Evolutionary conservation across 2,329 filamentous ascomycete genomes (phyloP), one percentile per base, ranked within the genome.

Genomic region (Aspergillus uvarum): DNA sequence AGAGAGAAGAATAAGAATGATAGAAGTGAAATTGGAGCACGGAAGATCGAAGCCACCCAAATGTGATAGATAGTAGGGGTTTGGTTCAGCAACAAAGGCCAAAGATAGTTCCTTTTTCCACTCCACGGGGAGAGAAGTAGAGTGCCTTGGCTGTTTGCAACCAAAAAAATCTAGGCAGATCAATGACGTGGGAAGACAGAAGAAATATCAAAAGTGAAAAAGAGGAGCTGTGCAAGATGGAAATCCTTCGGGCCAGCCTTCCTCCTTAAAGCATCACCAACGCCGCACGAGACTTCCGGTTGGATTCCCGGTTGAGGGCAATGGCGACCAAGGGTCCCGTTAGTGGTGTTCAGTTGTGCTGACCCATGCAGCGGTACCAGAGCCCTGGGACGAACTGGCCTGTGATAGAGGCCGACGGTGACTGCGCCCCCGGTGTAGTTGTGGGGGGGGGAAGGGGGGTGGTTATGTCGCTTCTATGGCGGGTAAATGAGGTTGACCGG

Each of bases 321-420:
- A 59, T 59, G 57, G 55, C 55, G 49, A 59, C 60, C 58, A 62
- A 65, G 59, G 61, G 63, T 59, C 57, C 58, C 49, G 29, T 63
- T 42, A 42, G 38, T 42, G 38, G 38, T 42, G 38, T 42, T 60
- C 59, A 63, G 66, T 61, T 62, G 59, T 65, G 58, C 65, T 65
- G 59, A 65, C 49, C 65, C 66, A 68, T 67, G 66, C 65, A 68
- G 63, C 61, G 26, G 67, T 65, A 66, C 65, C 67, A 62, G 62
- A 60, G 56, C 62, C 59, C 61, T 67, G 67, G 67, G 59, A 60
- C 62, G 44, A 38, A 51, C 54, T 35, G 57, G 58, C 64, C 64
- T 66, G 59, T 66, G 56, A 64, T 47, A 63, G 58, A 59, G 38
- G 42, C 50, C 60, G 65, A 62, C 55, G 42, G 58, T 54, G 50